A percentile compares a stretch with the other conserved stretches of the same genome.
phyloP scores from a whole-genome alignment of 2,329 filamentous ascomycete genomes.

The Aspergillus phoenicis region DNA sequence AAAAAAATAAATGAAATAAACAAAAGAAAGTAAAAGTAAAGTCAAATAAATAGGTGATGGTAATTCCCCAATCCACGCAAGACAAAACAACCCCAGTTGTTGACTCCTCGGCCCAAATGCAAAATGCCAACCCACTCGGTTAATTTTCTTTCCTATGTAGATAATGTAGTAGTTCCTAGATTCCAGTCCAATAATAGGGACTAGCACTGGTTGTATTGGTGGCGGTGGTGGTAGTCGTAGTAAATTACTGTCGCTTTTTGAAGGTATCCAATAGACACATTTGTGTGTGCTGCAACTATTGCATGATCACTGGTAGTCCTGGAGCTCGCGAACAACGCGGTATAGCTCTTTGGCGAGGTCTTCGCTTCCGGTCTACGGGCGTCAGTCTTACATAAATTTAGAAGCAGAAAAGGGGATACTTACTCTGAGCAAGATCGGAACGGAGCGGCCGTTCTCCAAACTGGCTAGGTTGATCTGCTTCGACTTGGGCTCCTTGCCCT shows the following conservation, averaged over 20 bases:
- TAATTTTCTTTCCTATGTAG: background rate
- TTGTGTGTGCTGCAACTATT: background rate
- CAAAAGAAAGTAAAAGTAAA: background rate
- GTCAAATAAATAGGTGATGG: no score
- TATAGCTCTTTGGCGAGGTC: slow-evolving; percentile 52
- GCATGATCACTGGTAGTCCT: slow-evolving; percentile 20
- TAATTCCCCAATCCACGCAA: background rate
- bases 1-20: background rate
- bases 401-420: slow-evolving; percentile 18
- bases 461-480: slow-evolving; percentile 69
- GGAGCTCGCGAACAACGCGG: slow-evolving; percentile 45
- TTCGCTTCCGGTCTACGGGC: slow-evolving; percentile 43
- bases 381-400: background rate
- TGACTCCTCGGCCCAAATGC: slow-evolving; percentile 19
- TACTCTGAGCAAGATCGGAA: slow-evolving; percentile 62
- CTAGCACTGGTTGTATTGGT: no score
- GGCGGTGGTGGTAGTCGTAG: background rate
- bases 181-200: no score
- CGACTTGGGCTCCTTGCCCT: slow-evolving; percentile 65
- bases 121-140: slow-evolving; percentile 14
- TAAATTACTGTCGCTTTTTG: background rate
- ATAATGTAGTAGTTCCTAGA: background rate
- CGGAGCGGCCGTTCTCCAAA: slow-evolving; percentile 55
- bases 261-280: background rate
- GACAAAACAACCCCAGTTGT: background rate